phyloP scores from a whole-genome alignment of 1,284 basidiomycete genomes.

The Cutaneotrichosporon daszewskae region DNA sequence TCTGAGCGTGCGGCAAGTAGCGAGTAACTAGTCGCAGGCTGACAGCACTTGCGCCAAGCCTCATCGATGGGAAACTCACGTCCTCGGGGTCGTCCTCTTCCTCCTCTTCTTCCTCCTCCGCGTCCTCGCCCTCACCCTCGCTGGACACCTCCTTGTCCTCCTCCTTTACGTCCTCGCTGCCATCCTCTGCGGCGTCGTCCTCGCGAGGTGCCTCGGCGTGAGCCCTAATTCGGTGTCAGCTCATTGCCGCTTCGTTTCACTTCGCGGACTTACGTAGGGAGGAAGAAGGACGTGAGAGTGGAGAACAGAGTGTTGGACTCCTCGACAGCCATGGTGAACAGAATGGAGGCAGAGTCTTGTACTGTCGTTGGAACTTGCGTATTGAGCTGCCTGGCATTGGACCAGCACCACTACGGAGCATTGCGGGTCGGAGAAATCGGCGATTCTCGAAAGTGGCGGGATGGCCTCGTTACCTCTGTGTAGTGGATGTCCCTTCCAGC shows the following conservation, averaged over 20 bases:
- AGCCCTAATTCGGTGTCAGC: constrained; percentile 25
- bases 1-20: no score
- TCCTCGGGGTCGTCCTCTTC: constrained; percentile 67
- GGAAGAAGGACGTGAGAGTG: constrained; percentile 30
- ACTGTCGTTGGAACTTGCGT: no score
- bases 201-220: constrained; percentile 45
- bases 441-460: no score
- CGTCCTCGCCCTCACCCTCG: constrained; percentile 43
- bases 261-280: constrained; percentile 33
- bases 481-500: no score
- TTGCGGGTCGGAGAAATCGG: no score
- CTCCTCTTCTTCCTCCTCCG: constrained; percentile 45
- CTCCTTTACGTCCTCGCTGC: constrained; percentile 41
- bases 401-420: no score
- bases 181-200: constrained; percentile 35
- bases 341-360: neutral
- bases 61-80: constrained; percentile 54
- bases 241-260: neutral
- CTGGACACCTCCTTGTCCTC: constrained; percentile 41
- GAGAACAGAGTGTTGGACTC: constrained; percentile 29
- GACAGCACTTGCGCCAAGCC: neutral
- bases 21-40: no score
- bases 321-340: constrained; percentile 17
- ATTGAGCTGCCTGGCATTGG: no score
- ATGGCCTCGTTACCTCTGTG: no score